phyloP scores from a whole-genome alignment of 371 early-diverging fungal genomes.

The Lichtheimia hyalospora region DNA sequence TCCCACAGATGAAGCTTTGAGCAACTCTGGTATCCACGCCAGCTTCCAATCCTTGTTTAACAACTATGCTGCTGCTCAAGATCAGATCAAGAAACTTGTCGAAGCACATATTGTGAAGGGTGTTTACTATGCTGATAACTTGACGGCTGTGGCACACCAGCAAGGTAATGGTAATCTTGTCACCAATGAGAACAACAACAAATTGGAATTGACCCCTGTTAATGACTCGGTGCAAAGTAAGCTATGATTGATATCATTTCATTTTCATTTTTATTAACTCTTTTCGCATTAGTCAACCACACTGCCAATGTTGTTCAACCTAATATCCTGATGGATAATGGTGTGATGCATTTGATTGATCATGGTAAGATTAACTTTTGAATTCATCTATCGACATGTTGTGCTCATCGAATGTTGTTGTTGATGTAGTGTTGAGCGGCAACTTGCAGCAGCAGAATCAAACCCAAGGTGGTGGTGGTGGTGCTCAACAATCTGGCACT shows the following conservation, averaged over 20 bases:
- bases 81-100: slow-evolving; percentile 15
- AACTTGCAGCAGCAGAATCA: neutral
- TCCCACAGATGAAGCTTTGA: slow-evolving; percentile 23
- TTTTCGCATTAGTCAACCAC: slow-evolving; percentile 25
- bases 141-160: slow-evolving; percentile 23
- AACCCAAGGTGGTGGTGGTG: slow-evolving; percentile 3
- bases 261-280: neutral
- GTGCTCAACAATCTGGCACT: neutral
- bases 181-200: slow-evolving; percentile 9
- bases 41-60: slow-evolving; percentile 3
- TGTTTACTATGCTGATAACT: slow-evolving; percentile 34
- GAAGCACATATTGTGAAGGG: slow-evolving; percentile 38
- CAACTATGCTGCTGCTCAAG: neutral
- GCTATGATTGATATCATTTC: neutral
- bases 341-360: slow-evolving; percentile 51
- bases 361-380: slow-evolving; percentile 11
- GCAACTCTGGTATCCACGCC: neutral
- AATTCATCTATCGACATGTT: neutral
- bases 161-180: slow-evolving; percentile 12
- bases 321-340: slow-evolving; percentile 43
- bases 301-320: slow-evolving; percentile 29
- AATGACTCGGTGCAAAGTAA: neutral
- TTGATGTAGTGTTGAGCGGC: neutral
- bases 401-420: neutral
- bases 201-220: slow-evolving; percentile 4